phyloP scores from a whole-genome alignment of 176 grass and related monocot species.

The Lolium rigidum region DNA sequence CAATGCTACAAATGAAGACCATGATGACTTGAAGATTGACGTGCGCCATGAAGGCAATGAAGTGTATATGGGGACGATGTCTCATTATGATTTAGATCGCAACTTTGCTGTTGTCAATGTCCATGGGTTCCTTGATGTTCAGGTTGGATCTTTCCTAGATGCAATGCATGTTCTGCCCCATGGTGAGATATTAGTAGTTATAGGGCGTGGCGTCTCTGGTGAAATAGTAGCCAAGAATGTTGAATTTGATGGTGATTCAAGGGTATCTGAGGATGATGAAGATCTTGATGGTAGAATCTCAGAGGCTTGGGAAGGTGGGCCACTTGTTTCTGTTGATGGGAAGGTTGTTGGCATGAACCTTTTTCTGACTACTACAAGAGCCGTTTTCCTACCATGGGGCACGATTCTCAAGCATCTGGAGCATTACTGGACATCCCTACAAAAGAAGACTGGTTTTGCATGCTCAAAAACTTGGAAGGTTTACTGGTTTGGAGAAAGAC shows the following conservation, averaged over 20 bases:
- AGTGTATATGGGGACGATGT: background rate
- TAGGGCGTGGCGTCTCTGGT: conserved; percentile 22
- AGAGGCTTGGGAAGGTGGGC: conserved; percentile 32
- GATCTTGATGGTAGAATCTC: background rate
- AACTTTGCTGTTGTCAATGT: conserved; percentile 40
- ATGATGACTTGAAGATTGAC: conserved; percentile 17
- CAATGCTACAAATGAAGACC: background rate
- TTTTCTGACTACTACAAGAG: background rate
- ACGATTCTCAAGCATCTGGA: background rate
- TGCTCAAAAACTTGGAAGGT: background rate
- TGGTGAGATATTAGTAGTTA: background rate
- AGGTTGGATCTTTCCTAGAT: background rate
- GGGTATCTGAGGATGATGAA: background rate
- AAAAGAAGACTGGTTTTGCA: background rate
- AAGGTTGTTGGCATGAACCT: conserved; percentile 21
- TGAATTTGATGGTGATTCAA: background rate
- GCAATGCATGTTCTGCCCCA: background rate
- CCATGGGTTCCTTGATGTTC: conserved; percentile 13
- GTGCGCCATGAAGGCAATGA: conserved; percentile 26
- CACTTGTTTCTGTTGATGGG: conserved; percentile 19
- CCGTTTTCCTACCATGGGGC: background rate
- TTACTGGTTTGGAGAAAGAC: conserved; percentile 3
- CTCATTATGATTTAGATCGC: background rate
- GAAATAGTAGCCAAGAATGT: conserved; percentile 18
- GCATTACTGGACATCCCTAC: background rate